Evolutionary conservation across 1,284 basidiomycete species (phyloP), one percentile per base, ranked within the genome.

Genomic region (Taiwanofungus camphoratus): DNA sequence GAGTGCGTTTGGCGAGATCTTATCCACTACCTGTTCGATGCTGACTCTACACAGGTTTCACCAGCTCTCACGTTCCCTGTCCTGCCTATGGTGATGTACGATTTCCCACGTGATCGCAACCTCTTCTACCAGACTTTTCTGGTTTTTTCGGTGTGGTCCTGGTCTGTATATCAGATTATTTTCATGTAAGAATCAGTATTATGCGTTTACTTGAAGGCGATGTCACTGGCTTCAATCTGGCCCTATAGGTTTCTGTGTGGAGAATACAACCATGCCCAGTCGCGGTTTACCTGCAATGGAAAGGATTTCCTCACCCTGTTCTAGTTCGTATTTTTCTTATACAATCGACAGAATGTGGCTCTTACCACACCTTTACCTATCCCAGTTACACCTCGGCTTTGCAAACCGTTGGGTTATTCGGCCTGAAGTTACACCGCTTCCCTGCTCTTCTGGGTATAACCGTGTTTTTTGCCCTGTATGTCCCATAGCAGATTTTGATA

Each of bases 381-480:
- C 13, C 38, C 36, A 70, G 71, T 51, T 74, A 70, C 52, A 66
- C 67, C 9, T 69, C 80, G 50, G 87, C 79, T 9, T 62, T 87
- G 18, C 87, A 87, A 54, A 82, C 80, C 0, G 78, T 92, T 31
- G 87, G 79, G 1, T 62, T 92, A 7, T 87, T 92, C 55, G 87
- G 86, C 2, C 61, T 92, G 41, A 77, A 81, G 52, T 65, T 84
- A 53, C 77, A 82, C 46, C 72, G 90, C 16, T 62, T 86, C 30
- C 73, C 78, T n/a, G 82, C 83, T 1, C 65, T 80, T 34, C 41
- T 79, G 23, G 82, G 80, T 6, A 76, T 79, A 0, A 37, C 74
- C 6, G 55, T 70, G 37, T 79, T 84, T 61, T 75, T 82, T 49
- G 55, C 82, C 26, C 61, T 84, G 76, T 84, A 57, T 46, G 80